Conservation (phyloP, 148 eudicot genomes). For the Rhododendron mucronatum region DNA sequence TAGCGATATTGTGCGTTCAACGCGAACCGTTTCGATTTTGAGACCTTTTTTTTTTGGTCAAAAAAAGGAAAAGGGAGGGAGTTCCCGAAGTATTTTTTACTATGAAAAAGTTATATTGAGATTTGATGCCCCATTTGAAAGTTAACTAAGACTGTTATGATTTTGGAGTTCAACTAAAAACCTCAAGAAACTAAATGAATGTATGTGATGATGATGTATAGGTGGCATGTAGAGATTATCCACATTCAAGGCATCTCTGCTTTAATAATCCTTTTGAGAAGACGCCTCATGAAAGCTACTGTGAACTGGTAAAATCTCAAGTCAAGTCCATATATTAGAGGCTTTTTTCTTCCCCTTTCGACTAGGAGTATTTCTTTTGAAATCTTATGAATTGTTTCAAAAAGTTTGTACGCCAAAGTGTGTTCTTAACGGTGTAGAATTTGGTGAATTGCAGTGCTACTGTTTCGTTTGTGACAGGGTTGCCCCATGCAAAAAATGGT, state of each 20-base stretch:
- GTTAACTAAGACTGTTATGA: neutral
- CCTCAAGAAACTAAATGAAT: neutral
- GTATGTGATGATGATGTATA: constrained; percentile 6
- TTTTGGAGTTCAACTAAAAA: neutral
- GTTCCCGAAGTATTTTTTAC: too few relatives aligned
- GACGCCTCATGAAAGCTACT: constrained; percentile 41
- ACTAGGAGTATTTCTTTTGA: neutral
- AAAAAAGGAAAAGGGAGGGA: too few relatives aligned
- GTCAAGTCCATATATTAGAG: too few relatives aligned
- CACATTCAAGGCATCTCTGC: constrained; percentile 66
- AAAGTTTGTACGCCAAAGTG: neutral
- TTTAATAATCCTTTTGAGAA: constrained; percentile 35
- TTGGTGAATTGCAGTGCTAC: constrained; percentile 39
- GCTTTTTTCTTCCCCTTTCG: too few relatives aligned
- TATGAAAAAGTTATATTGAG: too few relatives aligned
- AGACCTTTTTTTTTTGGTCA: too few relatives aligned
- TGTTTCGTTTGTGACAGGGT: constrained; percentile 41
- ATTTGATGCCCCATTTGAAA: neutral
- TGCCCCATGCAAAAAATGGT: constrained; percentile 36
- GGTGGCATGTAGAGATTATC: constrained; percentile 71
- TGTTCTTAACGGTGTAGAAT: neutral
- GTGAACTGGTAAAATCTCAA: constrained; percentile 41
- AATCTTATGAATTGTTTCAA: neutral
- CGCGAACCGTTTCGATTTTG: too few relatives aligned
- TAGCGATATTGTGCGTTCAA: too few relatives aligned